A percentile compares a stretch with the other conserved stretches of the same genome.
Conservation (phyloP, 2,329 filamentous ascomycete species). For the Aspergillus chevalieri region DNA sequence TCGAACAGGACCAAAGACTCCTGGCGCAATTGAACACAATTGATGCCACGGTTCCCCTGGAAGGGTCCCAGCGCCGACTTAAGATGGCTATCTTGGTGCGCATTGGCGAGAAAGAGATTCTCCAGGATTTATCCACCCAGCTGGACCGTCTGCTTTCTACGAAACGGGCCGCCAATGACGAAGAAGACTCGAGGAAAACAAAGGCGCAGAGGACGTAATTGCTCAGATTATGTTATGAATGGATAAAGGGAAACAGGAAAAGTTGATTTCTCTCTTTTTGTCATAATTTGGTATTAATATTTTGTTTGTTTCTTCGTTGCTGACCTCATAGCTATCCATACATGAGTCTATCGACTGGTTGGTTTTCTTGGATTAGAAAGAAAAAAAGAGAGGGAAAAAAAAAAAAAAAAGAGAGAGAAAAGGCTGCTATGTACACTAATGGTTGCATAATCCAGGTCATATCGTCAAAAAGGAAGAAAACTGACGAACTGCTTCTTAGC, state of each 20-base stretch:
- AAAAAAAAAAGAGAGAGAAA: conserved; percentile 15
- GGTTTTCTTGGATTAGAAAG: conserved; percentile 5
- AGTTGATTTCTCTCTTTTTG: conserved; percentile 14
- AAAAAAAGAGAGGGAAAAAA: conserved; percentile 10
- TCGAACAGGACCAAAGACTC: conserved; percentile 46
- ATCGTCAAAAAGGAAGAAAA: conserved; percentile 13
- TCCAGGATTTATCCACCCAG: conserved; percentile 49
- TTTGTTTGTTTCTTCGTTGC: conserved; percentile 23
- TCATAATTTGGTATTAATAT: conserved; percentile 28
- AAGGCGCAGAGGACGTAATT: conserved; percentile 21
- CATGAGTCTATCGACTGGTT: conserved; percentile 22
- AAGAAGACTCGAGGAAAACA: conserved; percentile 19
- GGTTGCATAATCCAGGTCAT: conserved; percentile 20
- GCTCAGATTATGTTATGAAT: conserved; percentile 4
- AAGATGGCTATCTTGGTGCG: conserved; percentile 63
- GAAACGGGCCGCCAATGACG: conserved; percentile 25
- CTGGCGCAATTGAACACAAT: conserved; percentile 28
- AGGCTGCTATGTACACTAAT: conserved; percentile 34
- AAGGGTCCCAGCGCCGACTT: conserved; percentile 29
- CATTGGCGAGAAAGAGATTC: conserved; percentile 64
- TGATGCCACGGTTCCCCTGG: conserved; percentile 26
- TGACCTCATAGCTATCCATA: conserved; percentile 36
- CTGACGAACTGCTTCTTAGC: conserved; percentile 10
- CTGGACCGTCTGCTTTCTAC: conserved; percentile 23
- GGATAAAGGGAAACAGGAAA: conserved; percentile 6